phyloP scores from a whole-genome alignment of 176 grass and related monocot genomes.

The Aegilops longissima region DNA sequence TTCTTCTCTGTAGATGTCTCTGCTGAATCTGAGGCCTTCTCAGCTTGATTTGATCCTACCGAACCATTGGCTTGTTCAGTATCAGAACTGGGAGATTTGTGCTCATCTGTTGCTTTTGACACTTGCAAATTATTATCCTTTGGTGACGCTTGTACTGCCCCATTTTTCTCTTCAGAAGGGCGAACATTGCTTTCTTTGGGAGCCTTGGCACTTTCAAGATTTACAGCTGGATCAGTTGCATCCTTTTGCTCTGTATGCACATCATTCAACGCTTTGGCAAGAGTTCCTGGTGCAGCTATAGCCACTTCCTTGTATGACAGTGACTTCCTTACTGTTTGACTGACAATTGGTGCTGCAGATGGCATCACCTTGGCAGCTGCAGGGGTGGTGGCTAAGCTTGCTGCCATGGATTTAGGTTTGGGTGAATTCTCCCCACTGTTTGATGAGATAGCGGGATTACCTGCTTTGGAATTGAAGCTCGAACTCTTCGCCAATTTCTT shows the following conservation, averaged over 20 bases:
- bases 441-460: conserved; percentile 36
- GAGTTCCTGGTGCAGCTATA: conserved; percentile 85
- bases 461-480: conserved; percentile 66
- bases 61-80: conserved; percentile 18
- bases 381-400: conserved; percentile 41
- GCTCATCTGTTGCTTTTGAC: conserved; percentile 38
- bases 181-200: conserved; percentile 29
- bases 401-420: conserved; percentile 48
- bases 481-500: conserved; percentile 85
- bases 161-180: conserved; percentile 53
- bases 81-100: conserved; percentile 28
- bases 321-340: conserved; percentile 71
- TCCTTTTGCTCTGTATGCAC: conserved; percentile 42
- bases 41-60: conserved; percentile 35
- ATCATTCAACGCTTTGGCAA: conserved; percentile 68
- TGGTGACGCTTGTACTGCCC: conserved; percentile 33
- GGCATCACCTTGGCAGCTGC: conserved; percentile 51
- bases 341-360: conserved; percentile 34
- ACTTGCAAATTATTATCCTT: conserved; percentile 36
- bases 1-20: conserved; percentile 29
- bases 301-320: conserved; percentile 99
- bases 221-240: conserved; percentile 30
- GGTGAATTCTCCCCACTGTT: conserved; percentile 59
- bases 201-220: conserved; percentile 37
- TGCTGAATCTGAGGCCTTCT: conserved; percentile 34